Evolutionary conservation across 1,284 basidiomycete genomes (phyloP), one percentile per base, ranked within the genome.

Genomic region (Exobasidium cylindrosporum): DNA sequence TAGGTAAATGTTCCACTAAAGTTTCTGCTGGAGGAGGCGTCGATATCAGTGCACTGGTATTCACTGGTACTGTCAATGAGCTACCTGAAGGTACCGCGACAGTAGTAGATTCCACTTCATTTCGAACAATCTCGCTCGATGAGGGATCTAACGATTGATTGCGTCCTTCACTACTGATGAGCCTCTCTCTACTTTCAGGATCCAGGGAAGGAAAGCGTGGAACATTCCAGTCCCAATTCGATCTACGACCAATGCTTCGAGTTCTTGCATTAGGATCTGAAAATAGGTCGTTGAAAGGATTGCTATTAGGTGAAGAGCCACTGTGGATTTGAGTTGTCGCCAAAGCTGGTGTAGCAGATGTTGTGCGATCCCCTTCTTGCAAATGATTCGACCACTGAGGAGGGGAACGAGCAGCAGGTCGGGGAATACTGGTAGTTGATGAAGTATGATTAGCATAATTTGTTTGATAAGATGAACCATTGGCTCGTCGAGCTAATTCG

Each of bases 401-500:
- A 40, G 35, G 35, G 17, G 17, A 17, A 40, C 10, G 35, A 40
- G 35, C 35, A 40, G 35, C 35, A 10, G 35, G 35, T 17, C 35
- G 7, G 17, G 35, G 35, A 10, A 40, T 40, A 40, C 35, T 40
- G 10, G 35, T 40, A 7, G 35, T 40, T 17, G 35, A 40, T 10
- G 35, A 40, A 17, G 10, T 40, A 7, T 40, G 35, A 40, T 17
- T 40, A 7, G 17, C 17, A 7, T 40, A 17, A 17, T 40, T 7
- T 40, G 35, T 10, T 17, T 40, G 35, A 40, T 17, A 10, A 17
- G 35, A 7, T 10, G 35, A 40, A 10, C 35, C 43, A 6, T 35
- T 44, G 14, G 57, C 45, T 24, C 57, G 45, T 46, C 57, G 14
- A 30, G 57, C 40, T 7, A 58, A 52, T 44, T 58, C 57, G n/a